Evolutionary conservation across 2,329 filamentous ascomycete genomes (phyloP).

Genomic region (Phaeophleospora eucalypticola): DNA sequence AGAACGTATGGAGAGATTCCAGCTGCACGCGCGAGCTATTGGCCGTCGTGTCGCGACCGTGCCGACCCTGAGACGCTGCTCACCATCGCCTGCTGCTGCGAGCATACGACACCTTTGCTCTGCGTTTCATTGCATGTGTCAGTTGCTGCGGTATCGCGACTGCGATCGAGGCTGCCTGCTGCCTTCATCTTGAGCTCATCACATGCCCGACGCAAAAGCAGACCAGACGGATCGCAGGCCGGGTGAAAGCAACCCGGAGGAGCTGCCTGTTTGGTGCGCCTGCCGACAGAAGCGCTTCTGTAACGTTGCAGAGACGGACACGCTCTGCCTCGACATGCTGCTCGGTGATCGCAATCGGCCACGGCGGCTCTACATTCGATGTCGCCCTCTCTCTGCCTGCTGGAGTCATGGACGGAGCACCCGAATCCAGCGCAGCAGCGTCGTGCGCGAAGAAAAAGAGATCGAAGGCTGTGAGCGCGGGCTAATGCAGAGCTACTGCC

Average conservation of each 20-base stretch:
- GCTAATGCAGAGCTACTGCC: slow-evolving; percentile 26
- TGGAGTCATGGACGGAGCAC: slow-evolving; percentile 8
- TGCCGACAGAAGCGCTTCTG: slow-evolving; percentile 13
- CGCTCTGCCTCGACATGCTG: slow-evolving; percentile 7
- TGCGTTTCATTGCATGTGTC: slow-evolving; percentile 13
- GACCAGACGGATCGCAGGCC: slow-evolving; percentile 13
- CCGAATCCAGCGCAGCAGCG: slow-evolving; percentile 15
- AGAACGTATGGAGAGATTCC: slow-evolving; percentile 11
- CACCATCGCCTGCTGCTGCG: slow-evolving; percentile 1
- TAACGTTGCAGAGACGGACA: slow-evolving; percentile 16
- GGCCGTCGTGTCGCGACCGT: slow-evolving; percentile 17
- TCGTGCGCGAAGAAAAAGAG: slow-evolving; percentile 16
- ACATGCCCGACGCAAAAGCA: too few relatives aligned
- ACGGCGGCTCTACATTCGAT: slow-evolving; percentile 9
- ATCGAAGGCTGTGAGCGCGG: slow-evolving; percentile 11
- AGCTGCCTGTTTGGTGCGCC: slow-evolving; percentile 16
- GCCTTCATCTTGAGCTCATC: too few relatives aligned
- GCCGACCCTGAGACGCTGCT: slow-evolving; percentile 10
- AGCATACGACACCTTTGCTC: slow-evolving; percentile 6
- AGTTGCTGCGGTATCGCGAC: not conserved
- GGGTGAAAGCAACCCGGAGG: slow-evolving; percentile 20
- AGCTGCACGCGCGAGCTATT: too few relatives aligned
- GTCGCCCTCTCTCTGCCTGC: slow-evolving; percentile 19
- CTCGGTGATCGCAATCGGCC: slow-evolving; percentile 18
- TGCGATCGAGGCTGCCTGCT: not conserved